phyloP scores from a whole-genome alignment of 257 asterid species.

The Solanum chiquidenum region DNA sequence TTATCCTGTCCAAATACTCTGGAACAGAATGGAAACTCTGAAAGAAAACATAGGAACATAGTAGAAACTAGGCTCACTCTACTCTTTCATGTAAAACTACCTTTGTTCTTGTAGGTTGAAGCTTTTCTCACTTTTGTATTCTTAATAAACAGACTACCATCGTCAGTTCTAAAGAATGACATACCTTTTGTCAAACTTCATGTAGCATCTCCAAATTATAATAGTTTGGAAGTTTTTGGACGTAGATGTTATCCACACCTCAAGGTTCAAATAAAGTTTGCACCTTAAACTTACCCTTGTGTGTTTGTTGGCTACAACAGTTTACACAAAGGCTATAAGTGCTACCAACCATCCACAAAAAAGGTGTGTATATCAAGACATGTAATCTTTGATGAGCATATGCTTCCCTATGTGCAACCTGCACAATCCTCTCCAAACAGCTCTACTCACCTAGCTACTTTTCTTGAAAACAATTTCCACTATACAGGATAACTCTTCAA shows the following conservation, averaged over 20 bases:
- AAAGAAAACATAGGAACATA: too few relatives aligned
- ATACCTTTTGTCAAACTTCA: neutral
- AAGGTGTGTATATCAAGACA: neutral
- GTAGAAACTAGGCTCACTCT: too few relatives aligned
- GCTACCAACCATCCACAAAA: neutral
- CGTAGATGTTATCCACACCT: neutral
- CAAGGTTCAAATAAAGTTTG: neutral
- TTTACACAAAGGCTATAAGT: neutral
- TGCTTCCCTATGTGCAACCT: too few relatives aligned
- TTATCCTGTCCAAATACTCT: too few relatives aligned
- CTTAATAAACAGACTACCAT: too few relatives aligned
- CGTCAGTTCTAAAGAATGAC: neutral
- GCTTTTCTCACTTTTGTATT: neutral
- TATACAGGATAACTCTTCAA: neutral
- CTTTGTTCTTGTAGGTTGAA: neutral
- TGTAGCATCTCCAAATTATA: neutral
- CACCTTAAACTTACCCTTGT: neutral
- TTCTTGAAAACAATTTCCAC: neutral
- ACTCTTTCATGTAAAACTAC: too few relatives aligned
- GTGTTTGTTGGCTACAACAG: neutral
- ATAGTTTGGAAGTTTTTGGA: neutral
- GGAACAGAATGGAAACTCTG: neutral
- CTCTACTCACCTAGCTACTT: neutral
- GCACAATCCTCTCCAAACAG: too few relatives aligned
- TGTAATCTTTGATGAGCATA: neutral